Base-by-base conservation (phyloP, 768 basidiomycete species). In the Gautieria morchelliformis region DNA sequence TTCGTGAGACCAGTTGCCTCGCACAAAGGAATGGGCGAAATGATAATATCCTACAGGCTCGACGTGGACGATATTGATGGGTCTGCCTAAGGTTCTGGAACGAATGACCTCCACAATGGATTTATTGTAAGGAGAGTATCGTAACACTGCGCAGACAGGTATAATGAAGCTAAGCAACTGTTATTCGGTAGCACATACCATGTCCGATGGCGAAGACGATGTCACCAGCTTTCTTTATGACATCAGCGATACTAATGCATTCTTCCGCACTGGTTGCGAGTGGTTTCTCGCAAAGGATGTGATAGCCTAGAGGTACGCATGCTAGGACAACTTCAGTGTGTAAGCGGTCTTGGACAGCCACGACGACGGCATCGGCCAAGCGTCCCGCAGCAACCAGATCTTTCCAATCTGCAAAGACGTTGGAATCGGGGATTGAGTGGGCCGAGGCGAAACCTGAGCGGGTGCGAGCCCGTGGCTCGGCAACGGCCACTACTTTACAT, bases 221-320 rank as follows among this genome's bases (percentile, higher is more conserved):
- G 40, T 57, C 47, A 0, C 80, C 81, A 2, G 84, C 78, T 35
- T 82, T 76, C 68, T 80, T 83, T 32, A 93, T 76, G 0, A 82
- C 87, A 33, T 74, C 72, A 60, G 88, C 83, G 75, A 93, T 93
- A 67, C 73, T 75, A 50, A 93, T 66, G 59, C 91, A 88, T 61
- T 89, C 89, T 53, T 78, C 74, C 39, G 87, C 63, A 53, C 68
- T 79, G 4, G 87, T 92, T 0, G 90, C 88, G 86, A 94, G 89
- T 0, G 92, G 92, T 67, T 94, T 94, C 77, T 94, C 92, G 69
- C 92, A 93, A 20, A 94, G 75, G 56, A 94, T 88, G 63, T 92
- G 84, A 65, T 93, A 93, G 1, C 89, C 89, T 64, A 89, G 89
- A 42, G 75, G 77, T 0, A 84, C 84, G 70, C 91, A 92, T 0